Conservation (phyloP, 768 basidiomycete species). For the Polyporus arcularius region DNA sequence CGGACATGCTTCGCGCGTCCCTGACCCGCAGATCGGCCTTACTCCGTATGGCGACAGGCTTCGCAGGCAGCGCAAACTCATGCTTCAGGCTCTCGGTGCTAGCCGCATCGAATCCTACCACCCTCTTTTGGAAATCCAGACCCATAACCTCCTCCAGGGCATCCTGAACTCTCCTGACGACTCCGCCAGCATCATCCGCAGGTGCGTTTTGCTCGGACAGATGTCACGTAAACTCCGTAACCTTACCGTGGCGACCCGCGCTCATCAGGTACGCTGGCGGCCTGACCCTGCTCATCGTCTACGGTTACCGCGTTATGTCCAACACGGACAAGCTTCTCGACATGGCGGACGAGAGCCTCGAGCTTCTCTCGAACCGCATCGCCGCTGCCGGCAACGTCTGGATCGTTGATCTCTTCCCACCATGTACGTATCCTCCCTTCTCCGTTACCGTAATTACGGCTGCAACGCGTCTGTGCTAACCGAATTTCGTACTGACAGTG, state of each 20-base stretch:
- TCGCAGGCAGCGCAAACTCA: constrained; percentile 65
- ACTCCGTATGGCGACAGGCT: constrained; percentile 63
- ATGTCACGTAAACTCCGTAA: not conserved
- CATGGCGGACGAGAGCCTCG: constrained; percentile 21
- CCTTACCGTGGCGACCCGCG: not conserved
- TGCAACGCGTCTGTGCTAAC: not conserved
- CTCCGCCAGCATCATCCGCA: constrained; percentile 32
- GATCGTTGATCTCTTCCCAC: constrained; percentile 23
- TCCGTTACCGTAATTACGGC: not conserved
- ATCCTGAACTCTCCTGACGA: constrained; percentile 46
- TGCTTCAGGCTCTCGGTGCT: constrained; percentile 62
- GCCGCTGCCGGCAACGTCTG: constrained; percentile 20
- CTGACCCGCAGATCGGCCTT: constrained; percentile 52
- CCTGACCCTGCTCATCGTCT: constrained; percentile 23
- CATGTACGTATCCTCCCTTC: constrained; percentile 6
- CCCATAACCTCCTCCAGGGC: constrained; percentile 55
- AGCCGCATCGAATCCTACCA: constrained; percentile 56
- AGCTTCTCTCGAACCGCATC: constrained; percentile 22
- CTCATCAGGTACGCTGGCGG: constrained; percentile 14
- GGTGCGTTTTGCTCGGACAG: not conserved
- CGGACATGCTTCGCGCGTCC: not conserved
- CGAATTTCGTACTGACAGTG: constrained; percentile 7
- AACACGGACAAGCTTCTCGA: constrained; percentile 18
- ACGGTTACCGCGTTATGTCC: constrained; percentile 22
- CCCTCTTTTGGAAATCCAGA: constrained; percentile 57